Percentiles rank a stretch among this genome's conserved stretches.
These are phyloP conservation scores for Calonectria montana DNA, from an alignment of 2,329 filamentous ascomycete species.

Conservation along the genomic window DNA sequence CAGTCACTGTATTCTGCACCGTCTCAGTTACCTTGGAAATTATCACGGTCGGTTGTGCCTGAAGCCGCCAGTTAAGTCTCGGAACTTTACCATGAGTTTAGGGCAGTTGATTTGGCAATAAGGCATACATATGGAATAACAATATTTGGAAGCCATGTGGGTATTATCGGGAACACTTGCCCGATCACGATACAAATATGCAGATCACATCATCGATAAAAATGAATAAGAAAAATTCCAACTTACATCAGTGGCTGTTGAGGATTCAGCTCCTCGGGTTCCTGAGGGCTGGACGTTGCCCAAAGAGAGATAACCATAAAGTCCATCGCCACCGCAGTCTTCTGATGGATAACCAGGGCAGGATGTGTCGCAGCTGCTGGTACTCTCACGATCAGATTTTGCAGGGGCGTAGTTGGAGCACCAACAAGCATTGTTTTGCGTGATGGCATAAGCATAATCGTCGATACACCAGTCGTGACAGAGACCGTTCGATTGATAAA, in stretches of 20 bases:
- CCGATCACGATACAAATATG: constrained; percentile 29
- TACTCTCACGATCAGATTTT: constrained; percentile 51
- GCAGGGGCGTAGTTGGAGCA: constrained; percentile 77
- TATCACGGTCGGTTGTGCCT: constrained; percentile 43
- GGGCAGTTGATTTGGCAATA: constrained; percentile 18
- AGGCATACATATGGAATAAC: constrained; percentile 19
- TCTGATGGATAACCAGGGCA: constrained; percentile 79
- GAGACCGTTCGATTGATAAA: constrained; percentile 76
- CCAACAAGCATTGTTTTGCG: constrained; percentile 76
- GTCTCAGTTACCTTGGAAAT: constrained; percentile 50
- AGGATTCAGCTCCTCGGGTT: constrained; percentile 53
- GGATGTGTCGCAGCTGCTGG: constrained; percentile 61
- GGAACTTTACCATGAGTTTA: constrained; percentile 37
- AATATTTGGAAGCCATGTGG: constrained; percentile 25
- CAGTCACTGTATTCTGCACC: constrained; percentile 48
- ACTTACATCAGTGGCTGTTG: constrained; percentile 46
- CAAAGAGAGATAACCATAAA: constrained; percentile 75
- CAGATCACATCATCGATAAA: constrained; percentile 33
- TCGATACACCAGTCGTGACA: constrained; percentile 70
- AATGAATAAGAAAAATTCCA: constrained; percentile 18
- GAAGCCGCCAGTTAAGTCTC: constrained; percentile 44
- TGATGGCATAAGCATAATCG: constrained; percentile 74
- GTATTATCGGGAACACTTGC: constrained; percentile 36
- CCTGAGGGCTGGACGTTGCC: constrained; percentile 63
- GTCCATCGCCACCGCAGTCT: constrained; percentile 70